phyloP scores from a whole-genome alignment of 495 filamentous ascomycete species.

The Hypoxylon cercidicola region DNA sequence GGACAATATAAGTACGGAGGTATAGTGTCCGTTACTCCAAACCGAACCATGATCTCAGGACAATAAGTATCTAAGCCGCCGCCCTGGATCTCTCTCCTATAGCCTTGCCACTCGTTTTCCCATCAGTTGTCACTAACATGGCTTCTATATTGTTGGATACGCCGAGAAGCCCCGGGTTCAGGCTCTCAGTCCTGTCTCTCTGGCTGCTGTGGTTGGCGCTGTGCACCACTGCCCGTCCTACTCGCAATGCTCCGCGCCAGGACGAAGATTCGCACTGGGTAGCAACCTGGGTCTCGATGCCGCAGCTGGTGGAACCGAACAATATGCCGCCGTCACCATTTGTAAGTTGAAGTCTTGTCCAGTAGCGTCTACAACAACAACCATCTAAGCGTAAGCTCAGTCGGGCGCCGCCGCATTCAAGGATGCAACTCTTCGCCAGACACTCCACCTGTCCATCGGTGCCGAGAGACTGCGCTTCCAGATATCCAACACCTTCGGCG shows the following conservation, averaged over 20 bases:
- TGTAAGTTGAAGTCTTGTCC: slow-evolving; percentile 51
- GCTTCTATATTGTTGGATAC: slow-evolving; percentile 6
- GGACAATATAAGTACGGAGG: slow-evolving; percentile 31
- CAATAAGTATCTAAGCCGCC: slow-evolving; percentile 32
- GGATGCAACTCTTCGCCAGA: slow-evolving; percentile 75
- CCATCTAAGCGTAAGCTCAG: slow-evolving; percentile 30
- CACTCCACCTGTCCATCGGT: slow-evolving; percentile 67
- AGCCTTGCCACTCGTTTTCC: slow-evolving; percentile 23
- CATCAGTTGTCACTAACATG: slow-evolving; percentile 21
- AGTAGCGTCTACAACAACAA: background rate
- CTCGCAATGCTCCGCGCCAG: slow-evolving; percentile 28
- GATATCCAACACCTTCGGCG: slow-evolving; percentile 75
- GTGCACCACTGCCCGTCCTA: slow-evolving; percentile 29
- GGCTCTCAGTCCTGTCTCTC: slow-evolving; percentile 21
- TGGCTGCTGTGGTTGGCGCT: slow-evolving; percentile 38
- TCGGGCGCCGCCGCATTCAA: slow-evolving; percentile 44
- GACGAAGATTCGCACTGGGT: slow-evolving; percentile 66
- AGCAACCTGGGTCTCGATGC: slow-evolving; percentile 73
- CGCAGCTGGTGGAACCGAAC: slow-evolving; percentile 69
- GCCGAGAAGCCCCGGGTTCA: slow-evolving; percentile 32
- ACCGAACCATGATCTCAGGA: slow-evolving; percentile 9
- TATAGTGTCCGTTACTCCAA: slow-evolving; percentile 28
- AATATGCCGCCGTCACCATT: slow-evolving; percentile 71
- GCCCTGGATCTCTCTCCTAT: slow-evolving; percentile 16
- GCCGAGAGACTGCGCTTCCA: slow-evolving; percentile 67